phyloP scores from a whole-genome alignment of 1,284 basidiomycete species.

The Cutaneotrichosporon sp. region DNA sequence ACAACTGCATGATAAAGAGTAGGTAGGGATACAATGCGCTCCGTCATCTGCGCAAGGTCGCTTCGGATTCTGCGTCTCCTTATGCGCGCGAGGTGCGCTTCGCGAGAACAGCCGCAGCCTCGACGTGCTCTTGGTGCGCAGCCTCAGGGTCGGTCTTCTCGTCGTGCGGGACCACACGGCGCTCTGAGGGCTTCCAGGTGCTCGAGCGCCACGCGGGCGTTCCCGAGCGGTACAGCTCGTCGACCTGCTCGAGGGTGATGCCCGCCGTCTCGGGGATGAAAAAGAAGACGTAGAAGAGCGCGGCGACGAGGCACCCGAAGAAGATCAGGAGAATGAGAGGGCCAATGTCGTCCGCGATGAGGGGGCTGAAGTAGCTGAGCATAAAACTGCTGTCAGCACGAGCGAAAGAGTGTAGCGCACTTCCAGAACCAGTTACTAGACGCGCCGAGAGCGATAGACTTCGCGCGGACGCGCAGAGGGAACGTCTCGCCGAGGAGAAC shows the following conservation, averaged over 20 bases:
- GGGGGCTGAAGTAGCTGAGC: slow-evolving; percentile 56
- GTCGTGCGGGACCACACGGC: background rate
- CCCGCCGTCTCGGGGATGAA: slow-evolving; percentile 72
- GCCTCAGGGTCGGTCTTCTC: slow-evolving; percentile 9
- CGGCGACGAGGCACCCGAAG: slow-evolving; percentile 65
- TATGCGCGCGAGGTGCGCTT: background rate
- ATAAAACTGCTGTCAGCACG: no score
- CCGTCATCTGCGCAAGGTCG: no score
- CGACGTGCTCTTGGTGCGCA: slow-evolving; percentile 7
- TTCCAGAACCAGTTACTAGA: slow-evolving; percentile 42
- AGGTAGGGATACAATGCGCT: no score
- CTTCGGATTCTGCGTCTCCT: no score
- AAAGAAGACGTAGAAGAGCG: slow-evolving; percentile 62
- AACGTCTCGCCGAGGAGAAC: slow-evolving; percentile 65
- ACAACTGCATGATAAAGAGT: no score
- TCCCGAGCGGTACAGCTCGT: slow-evolving; percentile 68
- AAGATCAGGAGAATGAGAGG: slow-evolving; percentile 62
- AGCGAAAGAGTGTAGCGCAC: no score
- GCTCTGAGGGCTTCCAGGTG: slow-evolving; percentile 59
- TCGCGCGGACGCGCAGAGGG: slow-evolving; percentile 73
- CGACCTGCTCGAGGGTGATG: slow-evolving; percentile 73
- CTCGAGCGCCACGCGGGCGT: slow-evolving; percentile 67
- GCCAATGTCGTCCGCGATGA: slow-evolving; percentile 67
- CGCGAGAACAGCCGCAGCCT: slow-evolving; percentile 2
- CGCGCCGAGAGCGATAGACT: slow-evolving; percentile 68